Evolutionary conservation across 2,329 filamentous ascomycete genomes (phyloP), one percentile per base, ranked within the genome.

Genomic region (Tothia fuscella): DNA sequence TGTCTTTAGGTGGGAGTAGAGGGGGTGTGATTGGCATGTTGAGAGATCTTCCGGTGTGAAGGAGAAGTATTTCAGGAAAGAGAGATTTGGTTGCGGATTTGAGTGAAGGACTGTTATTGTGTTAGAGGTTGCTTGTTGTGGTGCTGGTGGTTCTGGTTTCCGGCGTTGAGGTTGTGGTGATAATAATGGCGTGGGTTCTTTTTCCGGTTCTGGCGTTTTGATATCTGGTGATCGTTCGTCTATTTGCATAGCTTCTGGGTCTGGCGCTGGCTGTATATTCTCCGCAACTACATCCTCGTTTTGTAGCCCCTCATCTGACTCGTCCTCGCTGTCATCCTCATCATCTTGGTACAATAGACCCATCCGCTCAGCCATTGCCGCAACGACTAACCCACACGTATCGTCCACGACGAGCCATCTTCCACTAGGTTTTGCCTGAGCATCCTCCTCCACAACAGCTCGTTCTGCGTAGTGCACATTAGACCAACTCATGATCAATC

Each of bases 401-500:
- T 95, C 88, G 53, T 95, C 88, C 1, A 93, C 74, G 0, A 88
- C 77, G 3, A 94, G 67, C 75, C 86, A 94, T 38, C 86, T 68
- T 45, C 46, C 28, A 45, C 45, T 5, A n/a, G n/a, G n/a, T n/a
- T n/a, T n/a, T 46, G 36, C 3, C 45, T 28, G 28, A 34, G 39
- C 2, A 36, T 35, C 35, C 46, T 42, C 33, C 54, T 45, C 5
- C 2, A 21, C 6, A 14, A 14, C 14, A 14, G 21, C 19, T 22
- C 13, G 39, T n/a, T 14, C 22, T 13, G 34, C 17, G 49, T 79
- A 86, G 59, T 93, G 86, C 2, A 93, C 78, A 58, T 98, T 93
- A 0, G 80, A 83, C 84, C 87, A 95, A 56, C 85, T 91, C 5
- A 81, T 82, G 12, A 93, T 66, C 42, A 98, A 62, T 0, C 78